Percentiles rank a stretch among this genome's conserved stretches.
Conservation (phyloP, 202 grass and related monocot genomes). For the Brachypodium distachyon region DNA sequence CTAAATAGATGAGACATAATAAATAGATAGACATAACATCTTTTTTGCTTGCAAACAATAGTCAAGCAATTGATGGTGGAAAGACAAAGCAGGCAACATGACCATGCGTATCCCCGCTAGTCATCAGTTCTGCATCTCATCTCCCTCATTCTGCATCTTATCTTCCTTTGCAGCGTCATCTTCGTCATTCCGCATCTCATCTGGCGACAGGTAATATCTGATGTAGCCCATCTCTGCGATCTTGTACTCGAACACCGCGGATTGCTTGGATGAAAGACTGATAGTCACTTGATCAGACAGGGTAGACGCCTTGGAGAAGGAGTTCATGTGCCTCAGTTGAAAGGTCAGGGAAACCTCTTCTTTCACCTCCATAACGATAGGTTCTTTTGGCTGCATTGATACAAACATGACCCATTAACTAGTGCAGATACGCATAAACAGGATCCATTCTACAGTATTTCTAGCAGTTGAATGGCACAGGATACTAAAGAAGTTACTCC, state of each 20-base stretch:
- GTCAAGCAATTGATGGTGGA: not conserved
- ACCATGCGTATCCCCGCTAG: not conserved
- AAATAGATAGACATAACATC: too few species aligned
- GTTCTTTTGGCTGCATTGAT: slow-evolving; percentile 52
- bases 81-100: not conserved
- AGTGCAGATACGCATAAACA: not conserved
- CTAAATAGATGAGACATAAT: too few species aligned
- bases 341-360: slow-evolving; percentile 68
- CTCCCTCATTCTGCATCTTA: slow-evolving; percentile 86
- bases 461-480: not conserved
- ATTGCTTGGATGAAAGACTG: slow-evolving; percentile 69
- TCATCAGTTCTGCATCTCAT: slow-evolving; percentile 73
- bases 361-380: slow-evolving; percentile 67
- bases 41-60: not conserved
- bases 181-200: too few species aligned
- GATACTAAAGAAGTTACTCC: not conserved
- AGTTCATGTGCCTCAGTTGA: slow-evolving; percentile 75
- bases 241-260: slow-evolving; percentile 82
- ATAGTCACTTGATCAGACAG: slow-evolving; percentile 68
- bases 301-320: slow-evolving; percentile 63
- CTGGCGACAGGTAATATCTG: slow-evolving; percentile 62
- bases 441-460: not conserved
- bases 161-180: too few species aligned
- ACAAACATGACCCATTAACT: not conserved
- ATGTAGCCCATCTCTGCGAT: slow-evolving; percentile 81